A percentile compares a stretch with the other conserved stretches of the same genome.
Evolutionary conservation across 345 rosid species (phyloP).

Genomic region (Linum trigynum): DNA sequence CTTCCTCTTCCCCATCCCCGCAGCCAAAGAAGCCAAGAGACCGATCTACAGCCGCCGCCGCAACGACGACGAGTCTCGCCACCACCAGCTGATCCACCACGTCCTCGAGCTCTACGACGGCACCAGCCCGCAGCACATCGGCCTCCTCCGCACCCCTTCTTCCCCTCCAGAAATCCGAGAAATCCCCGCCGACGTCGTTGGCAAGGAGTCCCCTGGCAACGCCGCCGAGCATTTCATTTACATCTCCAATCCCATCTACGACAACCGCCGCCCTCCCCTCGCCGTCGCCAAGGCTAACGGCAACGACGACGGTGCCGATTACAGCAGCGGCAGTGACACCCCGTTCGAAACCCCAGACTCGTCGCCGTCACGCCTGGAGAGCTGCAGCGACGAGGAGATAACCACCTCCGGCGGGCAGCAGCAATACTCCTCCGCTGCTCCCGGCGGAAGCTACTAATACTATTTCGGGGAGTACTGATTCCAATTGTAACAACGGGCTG

Average conservation of each 20-base stretch:
- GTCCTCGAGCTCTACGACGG: constrained; percentile 18
- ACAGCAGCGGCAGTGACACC: constrained; percentile 24
- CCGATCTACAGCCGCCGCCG: not conserved
- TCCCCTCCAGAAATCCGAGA: constrained; percentile 30
- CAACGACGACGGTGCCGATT: constrained; percentile 9
- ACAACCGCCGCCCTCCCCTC: constrained; percentile 16
- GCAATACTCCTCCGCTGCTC: constrained; percentile 15
- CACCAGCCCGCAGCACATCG: constrained; percentile 25
- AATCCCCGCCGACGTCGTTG: constrained; percentile 7
- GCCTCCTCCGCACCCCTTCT: constrained; percentile 20
- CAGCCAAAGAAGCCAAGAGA: constrained; percentile 14
- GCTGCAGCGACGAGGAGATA: constrained; percentile 30
- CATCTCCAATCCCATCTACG: constrained; percentile 85
- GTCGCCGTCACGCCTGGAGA: constrained; percentile 62
- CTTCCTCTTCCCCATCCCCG: constrained; percentile 34
- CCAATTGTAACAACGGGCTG: constrained; percentile 37
- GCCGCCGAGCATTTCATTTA: constrained; percentile 40
- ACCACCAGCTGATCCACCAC: constrained; percentile 15
- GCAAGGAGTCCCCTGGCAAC: constrained; percentile 2
- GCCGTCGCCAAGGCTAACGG: constrained; percentile 8
- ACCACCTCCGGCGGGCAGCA: not conserved
- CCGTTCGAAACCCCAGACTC: constrained; percentile 80
- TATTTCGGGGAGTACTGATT: constrained; percentile 43
- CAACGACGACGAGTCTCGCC: constrained; percentile 2
- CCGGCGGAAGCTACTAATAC: constrained; percentile 66